Percentiles rank a stretch among this genome's conserved stretches.
These are phyloP conservation scores for Russula emetica DNA, from an alignment of 768 basidiomycete genomes.

Conservation along the genomic window DNA sequence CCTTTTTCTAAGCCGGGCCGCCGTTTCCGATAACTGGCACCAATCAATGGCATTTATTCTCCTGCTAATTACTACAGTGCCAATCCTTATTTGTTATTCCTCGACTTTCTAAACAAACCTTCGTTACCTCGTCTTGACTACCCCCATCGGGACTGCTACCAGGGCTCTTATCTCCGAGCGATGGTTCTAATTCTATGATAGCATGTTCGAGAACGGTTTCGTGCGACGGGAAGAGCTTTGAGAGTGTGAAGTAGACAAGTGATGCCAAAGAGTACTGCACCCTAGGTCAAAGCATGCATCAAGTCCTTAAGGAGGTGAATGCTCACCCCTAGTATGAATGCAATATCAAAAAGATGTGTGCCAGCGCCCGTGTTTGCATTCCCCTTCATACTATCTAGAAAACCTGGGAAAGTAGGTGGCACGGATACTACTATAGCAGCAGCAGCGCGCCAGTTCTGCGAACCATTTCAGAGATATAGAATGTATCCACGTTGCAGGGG, in stretches of 20 bases:
- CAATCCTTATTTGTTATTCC: background rate
- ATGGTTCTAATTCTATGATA: constrained; percentile 12
- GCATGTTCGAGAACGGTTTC: constrained; percentile 26
- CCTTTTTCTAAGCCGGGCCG: constrained; percentile 10
- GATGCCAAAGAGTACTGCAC: constrained; percentile 25
- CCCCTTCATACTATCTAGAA: constrained; percentile 68
- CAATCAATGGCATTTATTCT: background rate
- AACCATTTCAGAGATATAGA: background rate
- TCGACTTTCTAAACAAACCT: background rate
- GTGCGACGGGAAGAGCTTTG: constrained; percentile 20
- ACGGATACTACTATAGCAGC: constrained; percentile 65
- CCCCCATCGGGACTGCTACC: background rate
- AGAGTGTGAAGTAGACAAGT: constrained; percentile 19
- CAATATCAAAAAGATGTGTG: constrained; percentile 57
- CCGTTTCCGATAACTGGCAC: background rate
- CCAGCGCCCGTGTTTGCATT: constrained; percentile 55
- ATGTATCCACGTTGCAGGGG: constrained; percentile 2
- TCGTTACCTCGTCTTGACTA: background rate
- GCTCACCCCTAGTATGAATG: constrained; percentile 69
- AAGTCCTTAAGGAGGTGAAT: background rate
- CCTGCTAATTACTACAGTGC: too few species aligned
- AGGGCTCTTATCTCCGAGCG: background rate
- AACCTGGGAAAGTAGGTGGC: constrained; percentile 71
- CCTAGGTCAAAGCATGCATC: background rate
- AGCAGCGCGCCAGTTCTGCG: constrained; percentile 80